phyloP scores from a whole-genome alignment of 2,329 filamentous ascomycete genomes.

The Macrophomina tecta region DNA sequence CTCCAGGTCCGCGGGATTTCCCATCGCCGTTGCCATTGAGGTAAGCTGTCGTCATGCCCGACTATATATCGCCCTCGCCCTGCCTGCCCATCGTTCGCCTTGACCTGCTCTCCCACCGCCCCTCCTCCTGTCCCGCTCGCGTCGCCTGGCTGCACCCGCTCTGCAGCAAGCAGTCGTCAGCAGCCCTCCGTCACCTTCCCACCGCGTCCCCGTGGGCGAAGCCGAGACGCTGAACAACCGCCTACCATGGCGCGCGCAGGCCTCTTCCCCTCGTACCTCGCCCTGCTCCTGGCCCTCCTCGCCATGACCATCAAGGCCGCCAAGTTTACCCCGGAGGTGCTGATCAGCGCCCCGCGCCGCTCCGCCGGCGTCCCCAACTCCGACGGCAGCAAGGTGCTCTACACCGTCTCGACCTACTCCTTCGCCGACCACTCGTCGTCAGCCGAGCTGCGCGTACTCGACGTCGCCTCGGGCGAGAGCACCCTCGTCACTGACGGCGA shows the following conservation, averaged over 20 bases:
- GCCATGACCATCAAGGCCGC: slow-evolving; percentile 73
- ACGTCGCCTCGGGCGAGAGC: slow-evolving; percentile 70
- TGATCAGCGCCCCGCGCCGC: slow-evolving; percentile 76
- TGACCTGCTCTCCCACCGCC: background rate
- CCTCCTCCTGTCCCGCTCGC: background rate
- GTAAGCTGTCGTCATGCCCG: slow-evolving; percentile 11
- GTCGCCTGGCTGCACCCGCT: background rate
- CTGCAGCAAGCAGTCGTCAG: slow-evolving; percentile 9
- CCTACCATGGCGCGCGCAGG: slow-evolving; percentile 20
- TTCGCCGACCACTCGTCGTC: slow-evolving; percentile 76
- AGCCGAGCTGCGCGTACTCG: slow-evolving; percentile 72
- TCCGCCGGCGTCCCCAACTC: slow-evolving; percentile 73
- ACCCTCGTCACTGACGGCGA: slow-evolving; percentile 67
- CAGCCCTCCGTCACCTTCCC: background rate
- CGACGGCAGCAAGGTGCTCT: slow-evolving; percentile 68
- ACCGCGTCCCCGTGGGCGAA: background rate
- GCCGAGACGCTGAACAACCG: slow-evolving; percentile 4
- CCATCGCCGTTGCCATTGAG: background rate
- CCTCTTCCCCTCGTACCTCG: slow-evolving; percentile 5
- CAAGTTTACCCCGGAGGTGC: slow-evolving; percentile 77
- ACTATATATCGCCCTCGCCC: slow-evolving; percentile 19
- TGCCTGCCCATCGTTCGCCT: background rate
- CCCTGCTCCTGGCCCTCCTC: slow-evolving; percentile 29
- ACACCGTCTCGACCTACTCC: slow-evolving; percentile 76
- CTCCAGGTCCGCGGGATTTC: slow-evolving; percentile 18